These are phyloP conservation scores for Wallacemonas rigidus DNA, from an alignment of 208 protist genomes.

Conservation along the genomic window DNA sequence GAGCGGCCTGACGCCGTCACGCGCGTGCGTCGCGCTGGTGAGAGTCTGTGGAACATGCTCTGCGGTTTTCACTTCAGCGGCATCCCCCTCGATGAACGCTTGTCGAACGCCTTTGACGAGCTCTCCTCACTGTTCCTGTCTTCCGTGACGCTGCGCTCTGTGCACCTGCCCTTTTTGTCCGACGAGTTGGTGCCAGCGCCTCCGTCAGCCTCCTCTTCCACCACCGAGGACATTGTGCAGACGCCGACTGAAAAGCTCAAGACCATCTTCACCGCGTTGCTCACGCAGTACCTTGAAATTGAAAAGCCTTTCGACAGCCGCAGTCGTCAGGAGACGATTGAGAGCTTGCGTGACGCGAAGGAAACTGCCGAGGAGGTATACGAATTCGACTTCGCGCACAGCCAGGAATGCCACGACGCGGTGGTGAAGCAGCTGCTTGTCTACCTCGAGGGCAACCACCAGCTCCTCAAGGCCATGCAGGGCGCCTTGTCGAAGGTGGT, in stretches of 20 bases:
- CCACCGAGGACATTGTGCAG: conserved; percentile 17
- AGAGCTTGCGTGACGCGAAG: conserved; percentile 51
- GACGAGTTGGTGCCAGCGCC: too few relatives aligned
- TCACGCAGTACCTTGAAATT: conserved; percentile 72
- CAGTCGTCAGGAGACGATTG: conserved; percentile 74
- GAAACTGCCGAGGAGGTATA: conserved; percentile 45
- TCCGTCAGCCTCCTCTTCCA: too few relatives aligned
- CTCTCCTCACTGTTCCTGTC: conserved; percentile 75
- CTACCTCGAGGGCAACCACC: conserved; percentile 57
- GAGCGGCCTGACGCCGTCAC: conserved; percentile 69
- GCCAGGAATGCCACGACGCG: conserved; percentile 72
- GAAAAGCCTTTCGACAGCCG: conserved; percentile 70
- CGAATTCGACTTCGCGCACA: conserved; percentile 72
- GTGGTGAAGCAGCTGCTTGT: conserved; percentile 59
- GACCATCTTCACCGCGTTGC: conserved; percentile 51
- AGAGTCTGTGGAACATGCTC: conserved; percentile 77
- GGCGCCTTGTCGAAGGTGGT: conserved; percentile 50
- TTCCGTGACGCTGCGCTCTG: conserved; percentile 50
- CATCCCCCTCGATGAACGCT: conserved; percentile 48
- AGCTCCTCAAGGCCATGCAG: conserved; percentile 65
- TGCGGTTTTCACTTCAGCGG: conserved; percentile 68
- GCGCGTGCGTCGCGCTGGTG: conserved; percentile 55
- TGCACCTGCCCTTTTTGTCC: conserved; percentile 54
- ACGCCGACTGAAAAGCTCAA: conserved; percentile 70
- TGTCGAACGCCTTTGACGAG: conserved; percentile 52